Base-by-base conservation (phyloP, 2,329 filamentous ascomycete species). In the Knoxdaviesia capensis region DNA sequence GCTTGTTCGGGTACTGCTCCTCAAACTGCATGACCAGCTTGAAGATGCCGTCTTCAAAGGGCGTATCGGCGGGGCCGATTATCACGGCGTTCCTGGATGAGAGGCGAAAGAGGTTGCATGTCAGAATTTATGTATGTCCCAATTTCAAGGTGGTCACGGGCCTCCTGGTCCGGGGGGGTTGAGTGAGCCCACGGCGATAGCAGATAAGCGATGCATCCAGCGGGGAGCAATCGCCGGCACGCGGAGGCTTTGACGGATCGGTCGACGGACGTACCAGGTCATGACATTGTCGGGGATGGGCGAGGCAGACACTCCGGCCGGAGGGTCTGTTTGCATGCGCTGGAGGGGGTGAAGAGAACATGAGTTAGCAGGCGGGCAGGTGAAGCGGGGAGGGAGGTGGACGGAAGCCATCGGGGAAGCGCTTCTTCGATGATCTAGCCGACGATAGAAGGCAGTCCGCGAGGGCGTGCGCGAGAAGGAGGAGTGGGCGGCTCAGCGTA, bases 311-410 rank as follows among this genome's bases (percentile, higher is more conserved):
- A 98, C 88, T 45, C 90, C 90, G 41, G 88, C 88, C 7, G 90
- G 90, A 59, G 90, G 90, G 56, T 98, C 90, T 38, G 88, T 96
- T 66, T 98, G 90, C 88, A 98, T 98, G 62, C 90, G 86, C 87
- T 94, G 56, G 43, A 51, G 45, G 43, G 36, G 11, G 28, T 2
- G 37, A 36, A 8, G 37, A 7, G 33, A 11, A 31, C n/a, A 34
- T 33, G 34, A 20, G 9, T 7, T 36, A 31, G 31, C 34, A 30
- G 36, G 34, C n/a, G 28, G 6, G 32, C 31, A 7, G 30, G 20
- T n/a, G 10, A 33, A n/a, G 10, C 28, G 34, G 9, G 30, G 31
- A 6, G 7, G 28, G 30, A 31, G 30, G 28, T 39, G 29, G 20
- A 29, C 20, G 20, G 20, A 20, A 20, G 20, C 20, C 20, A 20